phyloP scores from a whole-genome alignment of 1,284 basidiomycete species.

The Melampsora americana region DNA sequence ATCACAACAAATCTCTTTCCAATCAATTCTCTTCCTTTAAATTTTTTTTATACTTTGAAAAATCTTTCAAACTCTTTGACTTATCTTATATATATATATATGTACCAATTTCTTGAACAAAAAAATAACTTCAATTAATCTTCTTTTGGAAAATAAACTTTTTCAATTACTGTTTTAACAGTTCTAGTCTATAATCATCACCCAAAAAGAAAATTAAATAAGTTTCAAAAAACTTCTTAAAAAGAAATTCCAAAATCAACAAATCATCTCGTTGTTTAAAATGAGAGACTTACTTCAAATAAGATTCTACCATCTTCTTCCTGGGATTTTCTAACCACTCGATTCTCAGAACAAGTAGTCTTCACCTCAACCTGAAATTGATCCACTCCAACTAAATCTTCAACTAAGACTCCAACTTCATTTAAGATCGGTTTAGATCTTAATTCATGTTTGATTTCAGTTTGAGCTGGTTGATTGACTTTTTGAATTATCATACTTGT shows the following conservation, averaged over 20 bases:
- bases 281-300: slow-evolving; percentile 10
- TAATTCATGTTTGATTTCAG: not conserved
- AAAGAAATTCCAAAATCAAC: not conserved
- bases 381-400: not conserved
- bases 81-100: no score
- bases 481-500: not conserved
- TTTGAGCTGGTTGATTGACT: not conserved
- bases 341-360: slow-evolving; percentile 20
- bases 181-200: slow-evolving; percentile 15
- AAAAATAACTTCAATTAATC: no score
- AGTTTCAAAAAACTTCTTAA: not conserved
- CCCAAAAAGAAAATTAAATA: not conserved
- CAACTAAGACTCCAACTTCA: not conserved
- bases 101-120: no score
- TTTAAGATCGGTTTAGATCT: not conserved
- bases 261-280: not conserved
- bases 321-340: slow-evolving; percentile 9
- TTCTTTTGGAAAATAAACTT: slow-evolving; percentile 19
- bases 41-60: no score
- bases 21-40: no score
- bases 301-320: slow-evolving; percentile 9
- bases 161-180: slow-evolving; percentile 27
- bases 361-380: not conserved
- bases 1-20: no score
- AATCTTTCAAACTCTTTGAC: no score